These are phyloP conservation scores for Globisporangium iwayamae DNA, from an alignment of 352 stramenopile species.

Conservation along the genomic window DNA sequence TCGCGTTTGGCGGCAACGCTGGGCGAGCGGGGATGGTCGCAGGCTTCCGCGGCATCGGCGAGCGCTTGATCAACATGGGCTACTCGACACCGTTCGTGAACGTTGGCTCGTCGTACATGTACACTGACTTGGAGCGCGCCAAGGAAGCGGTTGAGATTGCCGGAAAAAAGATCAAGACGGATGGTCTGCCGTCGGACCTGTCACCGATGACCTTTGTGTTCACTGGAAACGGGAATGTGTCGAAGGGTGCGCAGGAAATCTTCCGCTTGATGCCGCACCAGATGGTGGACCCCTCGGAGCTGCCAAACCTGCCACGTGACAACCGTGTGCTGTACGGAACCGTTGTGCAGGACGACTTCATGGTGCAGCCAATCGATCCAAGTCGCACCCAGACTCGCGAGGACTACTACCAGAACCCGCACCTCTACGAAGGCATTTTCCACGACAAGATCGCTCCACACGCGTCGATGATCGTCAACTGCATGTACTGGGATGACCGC, in stretches of 20 bases:
- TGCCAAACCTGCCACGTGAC: constrained; percentile 63
- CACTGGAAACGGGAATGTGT: constrained; percentile 94
- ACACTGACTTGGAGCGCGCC: constrained; percentile 86
- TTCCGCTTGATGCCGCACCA: constrained; percentile 94
- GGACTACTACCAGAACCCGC: constrained; percentile 91
- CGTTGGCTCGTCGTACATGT: constrained; percentile 93
- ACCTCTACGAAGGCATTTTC: constrained; percentile 90
- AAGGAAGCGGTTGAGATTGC: constrained; percentile 82
- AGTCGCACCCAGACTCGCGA: constrained; percentile 29
- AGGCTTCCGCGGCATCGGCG: constrained; percentile 90
- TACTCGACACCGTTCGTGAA: constrained; percentile 95
- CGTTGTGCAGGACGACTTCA: constrained; percentile 69
- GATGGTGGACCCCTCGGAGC: constrained; percentile 87
- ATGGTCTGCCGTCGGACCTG: constrained; percentile 78
- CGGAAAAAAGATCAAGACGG: constrained; percentile 74
- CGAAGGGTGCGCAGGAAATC: constrained; percentile 92
- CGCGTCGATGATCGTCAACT: constrained; percentile 93
- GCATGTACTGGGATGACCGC: constrained; percentile 96
- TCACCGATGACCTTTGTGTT: constrained; percentile 90
- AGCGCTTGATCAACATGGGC: constrained; percentile 90
- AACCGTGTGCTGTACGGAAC: constrained; percentile 75
- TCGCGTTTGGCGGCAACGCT: constrained; percentile 94
- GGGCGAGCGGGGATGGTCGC: constrained; percentile 94
- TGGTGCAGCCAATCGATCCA: constrained; percentile 53
- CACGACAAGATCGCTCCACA: constrained; percentile 88